Percentiles rank a stretch among this genome's conserved stretches.
Evolutionary conservation across 805 yeast genomes (phyloP).

Genomic region (Kazachstania bromeliacearum): DNA sequence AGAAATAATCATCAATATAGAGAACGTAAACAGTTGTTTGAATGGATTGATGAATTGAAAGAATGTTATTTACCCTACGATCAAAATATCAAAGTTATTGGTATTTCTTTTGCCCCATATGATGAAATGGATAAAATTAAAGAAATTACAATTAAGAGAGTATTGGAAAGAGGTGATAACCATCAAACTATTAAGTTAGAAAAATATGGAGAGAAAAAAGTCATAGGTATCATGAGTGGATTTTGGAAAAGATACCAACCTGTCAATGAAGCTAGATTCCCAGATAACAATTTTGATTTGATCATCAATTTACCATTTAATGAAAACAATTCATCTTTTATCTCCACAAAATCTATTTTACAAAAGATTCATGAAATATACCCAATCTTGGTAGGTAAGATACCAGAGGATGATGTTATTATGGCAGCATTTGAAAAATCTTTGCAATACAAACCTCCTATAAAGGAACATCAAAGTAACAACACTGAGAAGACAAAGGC

Average conservation of each 20-base stretch:
- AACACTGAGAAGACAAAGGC: constrained; percentile 14
- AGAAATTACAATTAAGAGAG: constrained; percentile 49
- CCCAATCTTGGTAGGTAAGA: constrained; percentile 34
- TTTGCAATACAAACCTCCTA: constrained; percentile 42
- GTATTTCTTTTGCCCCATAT: constrained; percentile 53
- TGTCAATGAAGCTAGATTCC: constrained; percentile 36
- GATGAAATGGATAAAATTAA: constrained; percentile 34
- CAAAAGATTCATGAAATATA: constrained; percentile 32
- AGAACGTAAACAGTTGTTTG: constrained; percentile 62
- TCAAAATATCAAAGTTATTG: constrained; percentile 47
- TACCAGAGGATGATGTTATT: constrained; percentile 37
- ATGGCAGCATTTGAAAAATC: constrained; percentile 44
- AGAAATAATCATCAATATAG: constrained; percentile 68
- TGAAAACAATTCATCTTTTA: constrained; percentile 35
- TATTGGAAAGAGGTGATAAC: constrained; percentile 66
- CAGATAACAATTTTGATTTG: constrained; percentile 60
- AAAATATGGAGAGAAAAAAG: constrained; percentile 38
- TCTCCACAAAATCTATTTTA: constrained; percentile 41
- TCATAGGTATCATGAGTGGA: constrained; percentile 59
- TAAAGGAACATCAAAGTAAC: constrained; percentile 2
- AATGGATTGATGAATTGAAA: constrained; percentile 37
- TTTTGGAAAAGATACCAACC: constrained; percentile 65
- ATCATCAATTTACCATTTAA: constrained; percentile 48
- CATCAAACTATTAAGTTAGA: constrained; percentile 70
- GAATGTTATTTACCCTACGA: constrained; percentile 36